Base-by-base conservation (phyloP, 2,329 filamentous ascomycete species). In the Neobulgaria alba region DNA sequence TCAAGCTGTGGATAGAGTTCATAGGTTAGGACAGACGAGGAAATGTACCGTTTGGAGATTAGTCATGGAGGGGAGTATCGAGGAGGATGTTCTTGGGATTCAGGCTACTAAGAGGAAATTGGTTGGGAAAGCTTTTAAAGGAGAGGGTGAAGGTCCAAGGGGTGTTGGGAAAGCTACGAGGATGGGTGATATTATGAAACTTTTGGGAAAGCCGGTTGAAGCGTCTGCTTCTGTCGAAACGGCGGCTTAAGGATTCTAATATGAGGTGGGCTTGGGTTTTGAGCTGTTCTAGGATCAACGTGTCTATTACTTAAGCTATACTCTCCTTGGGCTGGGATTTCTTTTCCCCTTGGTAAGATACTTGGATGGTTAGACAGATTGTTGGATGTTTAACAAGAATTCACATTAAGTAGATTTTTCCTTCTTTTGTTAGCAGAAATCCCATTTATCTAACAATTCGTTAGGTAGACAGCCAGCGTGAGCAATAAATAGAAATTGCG, bases 1-100 rank as follows among this genome's bases (percentile, higher is more conserved):
- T 52, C 88, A 95, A 59, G 89, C 89, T 3, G 73, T 94, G 2
- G 88, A 95, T 57, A 81, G 88, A 3, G 87, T 95, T 5, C 85
- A 95, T 58, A 74, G 88, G 0, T 69, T 95, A 0, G 88, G 88
- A 0, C 89, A 95, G 64, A 89, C 73, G 48, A 74, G 83, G 29
- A 73, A 80, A 46, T 88, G 82, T 0, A 88, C 77, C 1, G 80
- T 94, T 1, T 92, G 86, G 69, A 71, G 87, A 34, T 67, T 95
- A 8, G 76, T 95, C 2, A 82, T 94, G 65, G 83, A 94, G 52
- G 75, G 71, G 1, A 84, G 76, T 5, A 78, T 95, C 4, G 89
- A 95, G 60, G 84, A 94, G 59, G 71, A 79, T 0, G 87, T 94
- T 15, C 65, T 94, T 29, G 72, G 78, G 14, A 79, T 93, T 34